phyloP scores from a whole-genome alignment of 768 basidiomycete genomes.

The Boletus reticuloceps region DNA sequence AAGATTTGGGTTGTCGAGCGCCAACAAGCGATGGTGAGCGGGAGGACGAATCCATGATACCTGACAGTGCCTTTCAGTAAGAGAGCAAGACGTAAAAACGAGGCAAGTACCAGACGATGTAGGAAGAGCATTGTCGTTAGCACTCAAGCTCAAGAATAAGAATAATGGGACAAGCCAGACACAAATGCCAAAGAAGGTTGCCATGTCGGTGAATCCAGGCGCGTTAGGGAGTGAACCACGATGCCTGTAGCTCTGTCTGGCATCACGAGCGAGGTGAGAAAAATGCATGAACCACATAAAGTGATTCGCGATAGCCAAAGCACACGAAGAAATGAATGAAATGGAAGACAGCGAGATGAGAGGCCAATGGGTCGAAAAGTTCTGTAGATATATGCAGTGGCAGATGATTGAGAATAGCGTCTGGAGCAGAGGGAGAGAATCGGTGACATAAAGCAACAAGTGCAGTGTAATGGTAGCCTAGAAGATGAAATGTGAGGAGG shows the following conservation, averaged over 20 bases:
- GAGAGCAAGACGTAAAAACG: neutral
- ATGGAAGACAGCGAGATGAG: slow-evolving; percentile 85
- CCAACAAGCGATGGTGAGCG: slow-evolving; percentile 23
- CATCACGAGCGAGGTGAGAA: slow-evolving; percentile 63
- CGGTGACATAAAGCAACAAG: slow-evolving; percentile 70
- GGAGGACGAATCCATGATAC: slow-evolving; percentile 23
- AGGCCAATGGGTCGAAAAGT: slow-evolving; percentile 90
- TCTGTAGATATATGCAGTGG: slow-evolving; percentile 88
- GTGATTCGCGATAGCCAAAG: slow-evolving; percentile 84
- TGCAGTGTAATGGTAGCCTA: slow-evolving; percentile 82
- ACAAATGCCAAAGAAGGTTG: slow-evolving; percentile 80
- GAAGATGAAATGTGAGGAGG: slow-evolving; percentile 3
- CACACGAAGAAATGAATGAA: slow-evolving; percentile 83
- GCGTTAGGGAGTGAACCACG: slow-evolving; percentile 33
- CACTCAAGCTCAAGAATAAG: slow-evolving; percentile 91
- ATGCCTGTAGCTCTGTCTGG: slow-evolving; percentile 50
- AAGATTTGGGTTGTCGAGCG: slow-evolving; percentile 47
- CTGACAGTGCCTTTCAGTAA: slow-evolving; percentile 2
- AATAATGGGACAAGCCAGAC: slow-evolving; percentile 92
- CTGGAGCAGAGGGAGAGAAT: slow-evolving; percentile 75
- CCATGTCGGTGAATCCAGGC: slow-evolving; percentile 68
- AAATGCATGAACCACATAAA: slow-evolving; percentile 98
- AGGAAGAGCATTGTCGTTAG: slow-evolving; percentile 95
- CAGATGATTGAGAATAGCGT: slow-evolving; percentile 77
- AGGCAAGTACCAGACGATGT: slow-evolving; percentile 48